Percentiles rank a stretch among this genome's conserved stretches.
These are phyloP conservation scores for Fusarium illudens DNA, from an alignment of 2,329 filamentous ascomycete genomes.

Conservation along the genomic window DNA sequence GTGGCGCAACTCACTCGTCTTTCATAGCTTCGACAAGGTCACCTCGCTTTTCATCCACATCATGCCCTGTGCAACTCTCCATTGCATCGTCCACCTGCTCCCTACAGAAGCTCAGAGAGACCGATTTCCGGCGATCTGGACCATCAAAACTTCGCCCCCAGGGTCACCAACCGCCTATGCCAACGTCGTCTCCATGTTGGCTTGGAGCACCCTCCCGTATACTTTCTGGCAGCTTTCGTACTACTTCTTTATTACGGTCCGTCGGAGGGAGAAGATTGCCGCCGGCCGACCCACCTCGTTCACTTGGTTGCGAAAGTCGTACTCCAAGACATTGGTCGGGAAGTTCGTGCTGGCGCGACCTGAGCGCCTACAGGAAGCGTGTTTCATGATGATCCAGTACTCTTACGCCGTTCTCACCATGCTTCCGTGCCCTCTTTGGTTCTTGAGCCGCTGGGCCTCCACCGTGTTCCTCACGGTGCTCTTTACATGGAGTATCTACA, in stretches of 20 bases:
- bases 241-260: slow-evolving; percentile 94
- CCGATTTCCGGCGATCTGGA: slow-evolving; percentile 85
- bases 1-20: slow-evolving; percentile 99
- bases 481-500: slow-evolving; percentile 96
- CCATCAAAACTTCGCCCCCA: slow-evolving; percentile 74
- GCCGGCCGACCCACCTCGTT: slow-evolving; percentile 96
- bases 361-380: slow-evolving; percentile 77
- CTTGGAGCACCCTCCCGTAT: slow-evolving; percentile 95
- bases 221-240: slow-evolving; percentile 91
- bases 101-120: slow-evolving; percentile 69
- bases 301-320: slow-evolving; percentile 94
- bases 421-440: slow-evolving; percentile 94
- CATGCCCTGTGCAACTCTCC: slow-evolving; percentile 94
- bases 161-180: slow-evolving; percentile 83
- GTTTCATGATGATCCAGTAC: slow-evolving; percentile 98
- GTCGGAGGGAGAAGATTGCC: slow-evolving; percentile 93
- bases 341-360: slow-evolving; percentile 84
- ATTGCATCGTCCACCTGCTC: slow-evolving; percentile 89
- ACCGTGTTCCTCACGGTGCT: slow-evolving; percentile 78
- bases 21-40: slow-evolving; percentile 98
- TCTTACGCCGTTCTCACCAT: slow-evolving; percentile 89
- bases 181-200: slow-evolving; percentile 81
- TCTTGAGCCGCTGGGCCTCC: slow-evolving; percentile 85
- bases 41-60: slow-evolving; percentile 99
- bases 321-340: slow-evolving; percentile 89